These are phyloP conservation scores for Schizophyllum commune DNA, from an alignment of 1,284 basidiomycete genomes.

Conservation along the genomic window DNA sequence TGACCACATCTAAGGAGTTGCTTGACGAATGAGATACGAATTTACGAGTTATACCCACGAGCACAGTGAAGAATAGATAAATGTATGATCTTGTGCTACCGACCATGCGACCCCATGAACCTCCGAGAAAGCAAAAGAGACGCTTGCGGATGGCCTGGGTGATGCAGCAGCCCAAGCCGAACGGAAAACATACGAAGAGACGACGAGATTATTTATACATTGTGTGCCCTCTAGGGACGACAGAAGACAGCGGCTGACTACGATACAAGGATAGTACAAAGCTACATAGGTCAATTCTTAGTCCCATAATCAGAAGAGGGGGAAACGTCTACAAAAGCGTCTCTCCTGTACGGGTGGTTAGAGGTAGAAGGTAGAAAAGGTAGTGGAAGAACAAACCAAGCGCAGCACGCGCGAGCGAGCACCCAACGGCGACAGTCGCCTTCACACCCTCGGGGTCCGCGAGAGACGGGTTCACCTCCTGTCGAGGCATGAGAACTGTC, in stretches of 20 bases:
- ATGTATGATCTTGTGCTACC: too few relatives aligned
- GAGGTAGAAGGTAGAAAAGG: neutral
- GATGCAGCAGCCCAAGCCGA: too few relatives aligned
- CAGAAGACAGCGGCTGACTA: neutral
- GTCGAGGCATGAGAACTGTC: constrained; percentile 7
- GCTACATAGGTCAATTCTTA: neutral
- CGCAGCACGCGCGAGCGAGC: constrained; percentile 86
- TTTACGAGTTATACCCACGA: neutral
- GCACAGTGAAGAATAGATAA: too few relatives aligned
- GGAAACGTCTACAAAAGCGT: constrained; percentile 22
- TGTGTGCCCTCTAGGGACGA: too few relatives aligned
- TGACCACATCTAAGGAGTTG: neutral
- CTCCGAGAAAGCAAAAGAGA: too few relatives aligned
- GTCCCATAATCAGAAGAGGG: neutral
- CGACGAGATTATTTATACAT: too few relatives aligned
- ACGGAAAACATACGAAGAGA: too few relatives aligned
- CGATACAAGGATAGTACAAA: neutral
- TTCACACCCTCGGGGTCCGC: constrained; percentile 64
- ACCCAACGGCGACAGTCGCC: constrained; percentile 91
- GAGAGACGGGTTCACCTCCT: constrained; percentile 97
- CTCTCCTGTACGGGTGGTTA: constrained; percentile 24
- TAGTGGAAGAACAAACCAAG: constrained; percentile 52
- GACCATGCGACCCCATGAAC: too few relatives aligned
- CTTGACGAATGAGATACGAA: neutral
- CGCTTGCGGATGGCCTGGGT: too few relatives aligned